phyloP scores from a whole-genome alignment of 148 eudicot species.

The Vaccinium vitisidaea region DNA sequence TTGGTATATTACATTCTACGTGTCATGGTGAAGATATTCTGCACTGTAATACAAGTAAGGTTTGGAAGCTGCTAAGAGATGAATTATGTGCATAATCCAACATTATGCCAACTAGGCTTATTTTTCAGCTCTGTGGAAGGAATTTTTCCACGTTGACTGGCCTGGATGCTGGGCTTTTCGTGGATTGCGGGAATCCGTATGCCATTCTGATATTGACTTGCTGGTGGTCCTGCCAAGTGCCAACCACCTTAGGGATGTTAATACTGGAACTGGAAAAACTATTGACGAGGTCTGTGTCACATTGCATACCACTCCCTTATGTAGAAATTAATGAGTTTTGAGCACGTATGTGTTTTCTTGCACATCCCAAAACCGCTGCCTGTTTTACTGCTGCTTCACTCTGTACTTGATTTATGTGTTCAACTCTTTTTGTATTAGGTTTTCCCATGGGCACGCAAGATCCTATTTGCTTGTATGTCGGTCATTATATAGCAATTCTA shows the following conservation, averaged over 20 bases:
- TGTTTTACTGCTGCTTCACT: neutral
- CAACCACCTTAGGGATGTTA: neutral
- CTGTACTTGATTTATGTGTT: neutral
- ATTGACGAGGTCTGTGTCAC: neutral
- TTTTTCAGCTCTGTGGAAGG: conserved; percentile 1
- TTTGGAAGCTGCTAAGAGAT: neutral
- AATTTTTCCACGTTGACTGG: neutral
- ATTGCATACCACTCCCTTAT: neutral
- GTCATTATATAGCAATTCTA: neutral
- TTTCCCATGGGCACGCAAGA: too few species aligned
- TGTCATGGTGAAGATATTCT: neutral
- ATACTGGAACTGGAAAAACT: too few species aligned
- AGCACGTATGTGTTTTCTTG: neutral
- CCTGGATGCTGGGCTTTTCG: neutral
- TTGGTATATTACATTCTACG: neutral
- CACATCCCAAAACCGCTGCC: neutral
- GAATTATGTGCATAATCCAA: neutral
- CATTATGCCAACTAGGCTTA: neutral
- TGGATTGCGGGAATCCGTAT: neutral
- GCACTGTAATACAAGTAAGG: too few species aligned
- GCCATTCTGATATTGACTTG: neutral
- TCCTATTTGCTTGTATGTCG: neutral
- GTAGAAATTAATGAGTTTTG: neutral
- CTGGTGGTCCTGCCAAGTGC: neutral
- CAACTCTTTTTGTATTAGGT: neutral